Conservation (phyloP, 1,139 yeast species). For the Lodderomyces margitis region DNA sequence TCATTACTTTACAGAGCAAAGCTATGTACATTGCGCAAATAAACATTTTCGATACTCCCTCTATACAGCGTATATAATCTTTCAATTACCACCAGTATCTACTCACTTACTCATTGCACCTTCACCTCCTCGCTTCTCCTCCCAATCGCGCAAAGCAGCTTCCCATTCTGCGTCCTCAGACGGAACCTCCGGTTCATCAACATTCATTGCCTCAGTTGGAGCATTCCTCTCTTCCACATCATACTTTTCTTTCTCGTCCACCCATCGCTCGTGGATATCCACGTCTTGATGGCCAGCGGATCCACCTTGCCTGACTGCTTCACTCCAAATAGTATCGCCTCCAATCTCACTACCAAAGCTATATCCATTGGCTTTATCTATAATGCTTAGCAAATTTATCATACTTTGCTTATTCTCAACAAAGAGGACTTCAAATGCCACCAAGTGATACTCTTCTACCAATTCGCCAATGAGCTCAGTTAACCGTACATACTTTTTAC, state of each 20-base stretch:
- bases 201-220: not conserved
- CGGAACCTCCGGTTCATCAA: not conserved
- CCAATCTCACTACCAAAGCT: constrained; percentile 91
- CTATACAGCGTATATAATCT: too few relatives aligned
- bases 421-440: constrained; percentile 83
- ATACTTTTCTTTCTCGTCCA: constrained; percentile 75
- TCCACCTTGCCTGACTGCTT: constrained; percentile 77
- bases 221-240: constrained; percentile 28
- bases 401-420: constrained; percentile 90
- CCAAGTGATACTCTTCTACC: constrained; percentile 83
- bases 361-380: constrained; percentile 93
- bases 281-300: constrained; percentile 37
- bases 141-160: constrained; percentile 64
- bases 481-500: constrained; percentile 62
- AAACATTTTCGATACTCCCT: too few relatives aligned
- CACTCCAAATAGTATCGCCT: constrained; percentile 95
- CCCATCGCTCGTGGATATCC: constrained; percentile 95
- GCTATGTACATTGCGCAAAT: too few relatives aligned
- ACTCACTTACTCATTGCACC: constrained; percentile 17
- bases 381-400: constrained; percentile 72
- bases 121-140: constrained; percentile 23
- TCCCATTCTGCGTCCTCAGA: constrained; percentile 74
- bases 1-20: too few relatives aligned
- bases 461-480: constrained; percentile 81
- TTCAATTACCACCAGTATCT: too few relatives aligned